Evolutionary conservation across 192 early-diverging fungal genomes (phyloP).

Genomic region (Coemansia sp.): DNA sequence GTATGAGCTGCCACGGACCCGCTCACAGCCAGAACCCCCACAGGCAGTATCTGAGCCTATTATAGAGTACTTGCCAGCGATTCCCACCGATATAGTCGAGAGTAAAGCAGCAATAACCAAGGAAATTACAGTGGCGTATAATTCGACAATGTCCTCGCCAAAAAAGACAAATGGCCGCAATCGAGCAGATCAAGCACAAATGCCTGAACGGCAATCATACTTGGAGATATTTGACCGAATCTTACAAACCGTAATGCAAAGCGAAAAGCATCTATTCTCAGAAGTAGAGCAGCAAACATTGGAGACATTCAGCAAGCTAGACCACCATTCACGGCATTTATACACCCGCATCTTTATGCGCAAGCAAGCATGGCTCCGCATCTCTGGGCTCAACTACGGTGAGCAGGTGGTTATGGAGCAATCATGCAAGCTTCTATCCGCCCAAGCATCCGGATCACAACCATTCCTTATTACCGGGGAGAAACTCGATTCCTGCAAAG

Average conservation of each 20-base stretch:
- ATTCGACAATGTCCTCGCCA: too few species aligned
- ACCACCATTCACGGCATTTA: conserved; percentile 42
- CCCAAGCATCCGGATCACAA: conserved; percentile 1
- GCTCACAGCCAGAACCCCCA: too few species aligned
- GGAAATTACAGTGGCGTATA: too few species aligned
- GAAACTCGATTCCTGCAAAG: conserved; percentile 18
- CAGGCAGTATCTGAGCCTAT: too few species aligned
- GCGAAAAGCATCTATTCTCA: conserved; percentile 37
- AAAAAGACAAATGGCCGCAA: not conserved
- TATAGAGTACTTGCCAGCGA: too few species aligned
- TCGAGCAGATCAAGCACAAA: conserved; percentile 1
- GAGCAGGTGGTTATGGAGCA: conserved; percentile 29
- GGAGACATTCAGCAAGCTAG: conserved; percentile 22
- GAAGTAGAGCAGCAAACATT: conserved; percentile 22
- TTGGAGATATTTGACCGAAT: conserved; percentile 47
- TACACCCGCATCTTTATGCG: conserved; percentile 49
- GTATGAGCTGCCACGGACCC: too few species aligned
- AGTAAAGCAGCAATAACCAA: too few species aligned
- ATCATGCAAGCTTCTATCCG: conserved; percentile 31
- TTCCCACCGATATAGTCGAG: too few species aligned
- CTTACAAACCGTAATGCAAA: conserved; percentile 30
- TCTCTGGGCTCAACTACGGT: conserved; percentile 32
- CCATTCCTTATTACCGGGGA: conserved; percentile 27
- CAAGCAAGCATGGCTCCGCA: conserved; percentile 44
- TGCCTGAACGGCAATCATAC: conserved; percentile 32